Percentiles rank a stretch among this genome's conserved stretches.
Conservation (phyloP, 331 rosid genomes). For the Pyracantha coccinea region DNA sequence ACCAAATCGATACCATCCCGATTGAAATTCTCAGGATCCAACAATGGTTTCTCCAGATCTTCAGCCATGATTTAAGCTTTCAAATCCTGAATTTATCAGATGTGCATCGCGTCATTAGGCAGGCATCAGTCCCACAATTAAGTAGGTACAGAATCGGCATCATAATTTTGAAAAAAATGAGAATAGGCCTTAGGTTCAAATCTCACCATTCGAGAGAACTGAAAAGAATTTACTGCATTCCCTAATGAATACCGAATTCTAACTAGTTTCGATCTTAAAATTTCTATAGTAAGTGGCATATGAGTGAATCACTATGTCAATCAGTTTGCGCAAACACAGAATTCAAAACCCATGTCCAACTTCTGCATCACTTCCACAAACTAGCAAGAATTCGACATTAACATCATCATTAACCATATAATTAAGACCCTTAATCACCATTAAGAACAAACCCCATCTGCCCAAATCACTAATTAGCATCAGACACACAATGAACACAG, state of each 20-base stretch:
- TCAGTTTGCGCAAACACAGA: neutral
- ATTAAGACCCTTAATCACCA: neutral
- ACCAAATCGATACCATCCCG: constrained; percentile 81
- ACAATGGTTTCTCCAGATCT: constrained; percentile 67
- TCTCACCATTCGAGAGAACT: neutral
- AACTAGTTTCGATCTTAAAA: neutral
- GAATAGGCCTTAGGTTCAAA: neutral
- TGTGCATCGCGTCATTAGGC: neutral
- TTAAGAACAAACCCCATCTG: neutral
- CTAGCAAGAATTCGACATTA: neutral
- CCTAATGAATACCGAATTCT: neutral
- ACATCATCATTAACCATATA: neutral
- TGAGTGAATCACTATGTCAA: neutral
- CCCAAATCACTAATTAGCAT: neutral
- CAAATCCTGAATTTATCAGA: constrained; percentile 15
- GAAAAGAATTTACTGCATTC: neutral
- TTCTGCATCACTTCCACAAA: neutral
- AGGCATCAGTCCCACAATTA: constrained; percentile 1
- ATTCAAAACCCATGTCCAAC: neutral
- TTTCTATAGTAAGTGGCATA: neutral
- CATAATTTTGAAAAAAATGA: neutral
- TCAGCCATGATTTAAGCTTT: constrained; percentile 46
- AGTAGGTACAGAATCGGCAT: neutral
- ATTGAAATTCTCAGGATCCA: constrained; percentile 63
- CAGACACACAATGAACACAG: neutral